These are phyloP conservation scores for Amphicarpaea edgeworthii DNA, from an alignment of 306 rosid genomes.

Conservation along the genomic window DNA sequence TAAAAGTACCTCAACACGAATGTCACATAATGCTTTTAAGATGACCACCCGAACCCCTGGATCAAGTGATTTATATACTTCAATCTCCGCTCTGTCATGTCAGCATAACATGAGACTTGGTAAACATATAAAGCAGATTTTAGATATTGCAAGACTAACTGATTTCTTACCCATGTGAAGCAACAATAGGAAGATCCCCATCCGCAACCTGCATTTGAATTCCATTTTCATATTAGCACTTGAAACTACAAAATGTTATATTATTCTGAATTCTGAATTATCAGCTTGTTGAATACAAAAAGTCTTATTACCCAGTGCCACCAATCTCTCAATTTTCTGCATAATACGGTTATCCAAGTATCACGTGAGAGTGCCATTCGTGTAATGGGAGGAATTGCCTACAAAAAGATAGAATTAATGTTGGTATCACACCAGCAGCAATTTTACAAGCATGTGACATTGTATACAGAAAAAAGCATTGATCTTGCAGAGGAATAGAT, in stretches of 20 bases:
- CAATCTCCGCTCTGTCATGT: constrained; percentile 75
- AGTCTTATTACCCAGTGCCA: constrained; percentile 87
- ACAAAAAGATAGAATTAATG: constrained; percentile 41
- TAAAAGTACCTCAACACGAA: constrained; percentile 87
- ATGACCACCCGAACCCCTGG: constrained; percentile 87
- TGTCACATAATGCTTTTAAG: constrained; percentile 94
- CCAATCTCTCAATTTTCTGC: constrained; percentile 98
- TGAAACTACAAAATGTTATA: constrained; percentile 35
- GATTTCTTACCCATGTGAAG: constrained; percentile 89
- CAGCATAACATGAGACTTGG: constrained; percentile 44
- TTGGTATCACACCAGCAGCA: constrained; percentile 43
- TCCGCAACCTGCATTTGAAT: constrained; percentile 78
- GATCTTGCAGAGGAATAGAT: constrained; percentile 26
- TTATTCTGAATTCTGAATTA: constrained; percentile 45
- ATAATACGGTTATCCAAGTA: constrained; percentile 91
- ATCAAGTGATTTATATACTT: constrained; percentile 81
- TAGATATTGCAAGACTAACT: constrained; percentile 46
- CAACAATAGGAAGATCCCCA: constrained; percentile 91
- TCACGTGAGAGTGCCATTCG: constrained; percentile 95
- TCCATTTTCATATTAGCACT: constrained; percentile 45
- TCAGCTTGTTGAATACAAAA: constrained; percentile 40
- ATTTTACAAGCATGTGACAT: constrained; percentile 37
- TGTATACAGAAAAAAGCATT: constrained; percentile 12
- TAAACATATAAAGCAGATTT: constrained; percentile 38
- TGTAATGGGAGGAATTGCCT: constrained; percentile 96